Evolutionary conservation across 352 stramenopile species (phyloP).

Genomic region (Phytophthora citricola): DNA sequence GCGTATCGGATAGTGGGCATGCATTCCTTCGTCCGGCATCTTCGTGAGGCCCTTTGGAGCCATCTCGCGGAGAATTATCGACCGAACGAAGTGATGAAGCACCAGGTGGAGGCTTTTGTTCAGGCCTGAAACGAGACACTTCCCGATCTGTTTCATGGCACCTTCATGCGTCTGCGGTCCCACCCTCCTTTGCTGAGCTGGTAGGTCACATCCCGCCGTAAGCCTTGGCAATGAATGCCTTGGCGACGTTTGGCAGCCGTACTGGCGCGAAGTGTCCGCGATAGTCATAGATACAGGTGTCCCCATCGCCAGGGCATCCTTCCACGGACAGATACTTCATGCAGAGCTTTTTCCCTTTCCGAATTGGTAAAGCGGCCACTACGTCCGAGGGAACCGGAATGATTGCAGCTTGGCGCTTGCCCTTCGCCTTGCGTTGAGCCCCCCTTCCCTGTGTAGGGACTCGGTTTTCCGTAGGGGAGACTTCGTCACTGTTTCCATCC

Average conservation of each 20-base stretch:
- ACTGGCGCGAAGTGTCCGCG: conserved; percentile 11
- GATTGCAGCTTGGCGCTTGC: neutral
- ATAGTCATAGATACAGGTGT: conserved; percentile 14
- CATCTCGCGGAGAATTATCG: too few species aligned
- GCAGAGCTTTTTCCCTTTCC: conserved; percentile 16
- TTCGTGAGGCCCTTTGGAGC: too few species aligned
- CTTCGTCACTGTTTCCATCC: neutral
- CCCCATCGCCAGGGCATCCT: conserved; percentile 5
- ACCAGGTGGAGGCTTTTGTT: neutral
- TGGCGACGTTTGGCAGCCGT: conserved; percentile 3
- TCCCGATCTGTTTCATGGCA: conserved; percentile 2
- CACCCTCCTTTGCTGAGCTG: neutral
- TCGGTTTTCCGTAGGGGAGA: too few species aligned
- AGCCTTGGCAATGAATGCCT: conserved; percentile 7
- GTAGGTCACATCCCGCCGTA: conserved; percentile 1
- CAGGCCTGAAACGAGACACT: neutral
- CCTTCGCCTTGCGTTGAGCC: neutral
- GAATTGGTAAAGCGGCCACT: conserved; percentile 5
- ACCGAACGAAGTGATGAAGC: too few species aligned
- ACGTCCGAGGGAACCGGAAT: neutral
- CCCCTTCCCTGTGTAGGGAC: neutral
- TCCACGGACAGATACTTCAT: conserved; percentile 13
- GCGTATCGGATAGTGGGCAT: too few species aligned
- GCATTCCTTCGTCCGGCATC: too few species aligned
- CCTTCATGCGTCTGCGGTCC: neutral